Percentiles rank a stretch among this genome's conserved stretches.
These are phyloP conservation scores for Mycena capillaripes DNA, from an alignment of 768 basidiomycete genomes.

Conservation along the genomic window DNA sequence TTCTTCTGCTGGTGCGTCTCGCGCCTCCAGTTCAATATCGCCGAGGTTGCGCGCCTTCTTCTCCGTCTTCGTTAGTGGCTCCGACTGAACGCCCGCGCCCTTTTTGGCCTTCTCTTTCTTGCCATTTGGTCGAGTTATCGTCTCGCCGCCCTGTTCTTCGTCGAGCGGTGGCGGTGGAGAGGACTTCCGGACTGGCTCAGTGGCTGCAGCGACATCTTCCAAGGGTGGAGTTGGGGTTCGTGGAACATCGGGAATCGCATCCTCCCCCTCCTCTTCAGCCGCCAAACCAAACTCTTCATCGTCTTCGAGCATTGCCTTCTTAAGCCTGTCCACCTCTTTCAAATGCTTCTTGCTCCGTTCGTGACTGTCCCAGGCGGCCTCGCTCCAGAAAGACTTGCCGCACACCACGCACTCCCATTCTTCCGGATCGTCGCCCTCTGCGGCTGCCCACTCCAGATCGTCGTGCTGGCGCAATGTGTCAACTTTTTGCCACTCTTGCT, in stretches of 20 bases:
- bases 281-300: conserved; percentile 74
- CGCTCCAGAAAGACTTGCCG: conserved; percentile 88
- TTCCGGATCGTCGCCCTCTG: conserved; percentile 78
- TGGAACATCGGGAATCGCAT: neutral
- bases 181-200: neutral
- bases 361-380: conserved; percentile 96
- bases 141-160: conserved; percentile 28
- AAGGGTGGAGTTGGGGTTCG: neutral
- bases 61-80: conserved; percentile 39
- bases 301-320: conserved; percentile 83
- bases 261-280: conserved; percentile 47
- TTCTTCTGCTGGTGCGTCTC: neutral
- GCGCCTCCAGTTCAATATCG: conserved; percentile 19
- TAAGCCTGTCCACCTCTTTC: conserved; percentile 86
- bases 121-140: conserved; percentile 32
- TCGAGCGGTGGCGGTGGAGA: conserved; percentile 21
- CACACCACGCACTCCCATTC: conserved; percentile 98
- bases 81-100: conserved; percentile 13
- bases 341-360: conserved; percentile 96
- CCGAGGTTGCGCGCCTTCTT: conserved; percentile 34
- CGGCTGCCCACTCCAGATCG: conserved; percentile 83
- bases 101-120: conserved; percentile 36
- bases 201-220: neutral
- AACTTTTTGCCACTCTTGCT: conserved; percentile 92
- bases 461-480: conserved; percentile 58